A percentile compares a stretch with the other conserved stretches of the same genome.
These are phyloP conservation scores for Hanseniaspora sp. DNA, from an alignment of 1,139 yeast genomes.

Conservation along the genomic window DNA sequence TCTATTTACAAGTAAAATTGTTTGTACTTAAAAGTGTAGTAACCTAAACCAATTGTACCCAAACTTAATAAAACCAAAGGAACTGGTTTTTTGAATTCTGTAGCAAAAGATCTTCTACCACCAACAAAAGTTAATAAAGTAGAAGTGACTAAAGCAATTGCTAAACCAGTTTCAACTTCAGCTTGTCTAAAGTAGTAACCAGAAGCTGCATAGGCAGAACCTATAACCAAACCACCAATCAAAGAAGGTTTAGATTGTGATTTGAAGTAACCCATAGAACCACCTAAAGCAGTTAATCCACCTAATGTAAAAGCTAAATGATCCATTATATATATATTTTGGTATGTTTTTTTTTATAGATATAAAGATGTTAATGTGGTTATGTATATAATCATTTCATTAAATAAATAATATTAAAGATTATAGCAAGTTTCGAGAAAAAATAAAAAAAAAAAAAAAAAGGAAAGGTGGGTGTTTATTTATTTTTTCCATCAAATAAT, in stretches of 20 bases:
- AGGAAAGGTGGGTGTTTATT: no score
- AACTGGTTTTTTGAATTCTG: slow-evolving; percentile 56
- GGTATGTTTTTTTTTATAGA: no score
- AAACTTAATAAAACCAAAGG: slow-evolving; percentile 56
- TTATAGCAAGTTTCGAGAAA: no score
- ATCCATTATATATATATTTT: slow-evolving; percentile 35
- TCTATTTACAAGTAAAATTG: slow-evolving; percentile 40
- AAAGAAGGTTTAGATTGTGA: slow-evolving; percentile 66
- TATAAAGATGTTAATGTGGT: no score
- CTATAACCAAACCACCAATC: slow-evolving; percentile 62
- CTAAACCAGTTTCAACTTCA: slow-evolving; percentile 47
- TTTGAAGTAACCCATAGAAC: slow-evolving; percentile 52
- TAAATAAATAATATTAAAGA: no score
- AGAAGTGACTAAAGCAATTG: slow-evolving; percentile 66
- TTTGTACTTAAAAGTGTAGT: slow-evolving; percentile 61
- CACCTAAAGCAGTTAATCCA: slow-evolving; percentile 65
- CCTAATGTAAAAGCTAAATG: slow-evolving; percentile 71
- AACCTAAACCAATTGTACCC: slow-evolving; percentile 56
- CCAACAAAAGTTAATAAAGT: slow-evolving; percentile 57
- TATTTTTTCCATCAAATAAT: no score
- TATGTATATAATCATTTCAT: no score
- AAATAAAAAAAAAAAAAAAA: no score
- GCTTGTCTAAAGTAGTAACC: slow-evolving; percentile 56
- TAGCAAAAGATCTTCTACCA: slow-evolving; percentile 51
- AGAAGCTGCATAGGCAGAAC: slow-evolving; percentile 60